These are phyloP conservation scores for Chara braunii DNA, from an alignment of 139 green algal species.

Conservation along the genomic window DNA sequence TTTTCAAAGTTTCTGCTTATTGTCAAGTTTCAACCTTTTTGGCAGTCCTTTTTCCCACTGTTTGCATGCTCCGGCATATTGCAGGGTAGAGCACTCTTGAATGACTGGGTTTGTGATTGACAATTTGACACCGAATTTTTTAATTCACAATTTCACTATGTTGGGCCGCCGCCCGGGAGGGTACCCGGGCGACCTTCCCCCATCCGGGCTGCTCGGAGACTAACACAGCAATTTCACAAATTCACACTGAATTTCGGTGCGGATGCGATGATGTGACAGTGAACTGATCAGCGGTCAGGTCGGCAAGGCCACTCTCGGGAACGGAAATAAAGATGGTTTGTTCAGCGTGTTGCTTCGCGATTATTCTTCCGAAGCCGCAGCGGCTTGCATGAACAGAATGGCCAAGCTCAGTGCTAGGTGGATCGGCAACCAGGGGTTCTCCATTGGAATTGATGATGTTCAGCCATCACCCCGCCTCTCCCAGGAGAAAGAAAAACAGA, in stretches of 20 bases:
- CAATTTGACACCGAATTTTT: too few species aligned
- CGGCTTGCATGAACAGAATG: conserved; percentile 73
- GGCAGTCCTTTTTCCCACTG: too few species aligned
- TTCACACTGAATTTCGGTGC: neutral
- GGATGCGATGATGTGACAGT: neutral
- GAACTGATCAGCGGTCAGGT: conserved; percentile 63
- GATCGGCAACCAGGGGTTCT: conserved; percentile 88
- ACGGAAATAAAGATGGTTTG: conserved; percentile 79
- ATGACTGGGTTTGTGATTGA: too few species aligned
- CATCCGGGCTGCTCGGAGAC: too few species aligned
- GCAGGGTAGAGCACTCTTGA: too few species aligned
- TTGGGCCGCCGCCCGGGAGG: too few species aligned
- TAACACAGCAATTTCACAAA: too few species aligned
- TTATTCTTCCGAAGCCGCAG: conserved; percentile 44
- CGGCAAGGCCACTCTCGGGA: conserved; percentile 84
- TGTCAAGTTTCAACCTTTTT: too few species aligned
- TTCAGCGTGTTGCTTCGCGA: conserved; percentile 56
- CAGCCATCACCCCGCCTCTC: conserved; percentile 59
- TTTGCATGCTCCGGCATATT: too few species aligned
- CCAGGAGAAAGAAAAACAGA: conserved; percentile 49
- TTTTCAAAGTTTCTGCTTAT: too few species aligned
- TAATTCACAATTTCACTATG: too few species aligned
- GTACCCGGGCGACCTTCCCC: too few species aligned
- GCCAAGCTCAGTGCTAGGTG: conserved; percentile 81
- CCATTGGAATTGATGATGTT: conserved; percentile 94